phyloP scores from a whole-genome alignment of 306 rosid species.

The Fragaria nilgerrensis region DNA sequence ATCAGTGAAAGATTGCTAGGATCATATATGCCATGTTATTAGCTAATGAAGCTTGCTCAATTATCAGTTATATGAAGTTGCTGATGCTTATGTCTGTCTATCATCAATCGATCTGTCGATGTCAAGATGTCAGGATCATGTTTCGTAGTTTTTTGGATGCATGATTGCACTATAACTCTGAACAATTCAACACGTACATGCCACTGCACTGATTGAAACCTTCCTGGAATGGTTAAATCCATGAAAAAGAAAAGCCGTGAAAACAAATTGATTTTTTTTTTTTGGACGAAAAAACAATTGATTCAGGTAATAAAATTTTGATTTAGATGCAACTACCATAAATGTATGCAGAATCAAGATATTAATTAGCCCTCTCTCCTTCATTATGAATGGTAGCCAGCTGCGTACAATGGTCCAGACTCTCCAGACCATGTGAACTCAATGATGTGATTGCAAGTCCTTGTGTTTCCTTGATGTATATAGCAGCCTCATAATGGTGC shows the following conservation, averaged over 20 bases:
- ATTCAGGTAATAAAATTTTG: no score
- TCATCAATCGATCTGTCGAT: not conserved
- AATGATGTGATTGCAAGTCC: not conserved
- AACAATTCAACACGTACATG: not conserved
- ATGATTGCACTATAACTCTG: not conserved
- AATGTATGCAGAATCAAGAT: no score
- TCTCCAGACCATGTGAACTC: not conserved
- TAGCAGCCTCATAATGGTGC: not conserved
- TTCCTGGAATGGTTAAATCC: not conserved
- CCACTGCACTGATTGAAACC: not conserved
- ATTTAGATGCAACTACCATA: not conserved
- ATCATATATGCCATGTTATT: not conserved
- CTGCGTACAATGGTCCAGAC: not conserved
- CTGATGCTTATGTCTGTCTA: not conserved
- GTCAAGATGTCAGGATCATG: not conserved
- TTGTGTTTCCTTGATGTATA: not conserved
- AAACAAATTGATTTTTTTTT: no score
- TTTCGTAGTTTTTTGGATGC: not conserved
- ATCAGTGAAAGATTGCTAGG: not conserved
- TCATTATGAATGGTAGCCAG: not conserved
- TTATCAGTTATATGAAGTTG: not conserved
- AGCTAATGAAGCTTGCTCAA: not conserved
- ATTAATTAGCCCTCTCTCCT: not conserved
- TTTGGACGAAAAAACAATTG: no score
- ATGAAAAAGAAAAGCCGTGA: not conserved